Evolutionary conservation across 1,284 basidiomycete genomes (phyloP), one percentile per base, ranked within the genome.

Genomic region (Irpex sp.): DNA sequence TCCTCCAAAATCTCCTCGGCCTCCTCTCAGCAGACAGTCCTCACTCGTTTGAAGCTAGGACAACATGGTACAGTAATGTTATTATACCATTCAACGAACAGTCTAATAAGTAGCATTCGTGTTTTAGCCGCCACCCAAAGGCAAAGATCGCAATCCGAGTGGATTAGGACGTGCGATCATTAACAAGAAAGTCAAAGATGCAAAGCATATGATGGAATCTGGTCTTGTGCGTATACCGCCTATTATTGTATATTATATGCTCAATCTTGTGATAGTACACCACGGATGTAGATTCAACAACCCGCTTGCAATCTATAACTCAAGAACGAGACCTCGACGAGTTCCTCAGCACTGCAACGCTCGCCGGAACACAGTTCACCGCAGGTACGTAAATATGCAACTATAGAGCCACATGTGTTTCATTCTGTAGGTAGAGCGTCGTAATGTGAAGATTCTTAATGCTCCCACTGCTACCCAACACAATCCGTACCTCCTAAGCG

Each of bases 301-400:
- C 86, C 63, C 89, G 88, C 49, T 83, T 99, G 36, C 88, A 90
- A 69, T 98, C 96, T 1, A 89, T 99, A 47, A 99, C 97, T 0
- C 97, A 99, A 76, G 95, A 99, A 78, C 83, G 89, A 63, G 95
- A 98, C 78, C 81, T 99, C 33, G 97, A 98, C 69, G 95, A 97
- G 75, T 99, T 99, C 75, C 78, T 99, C 64, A 97, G 89, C 73
- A 98, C 95, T 17, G 97, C 97, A 3, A 92, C 94, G 67, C 80
- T 99, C 58, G 97, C 97, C 19, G 97, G 93, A 60, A 91, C 90
- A 13, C 94, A 99, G 71, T 99, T 99, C 72, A 95, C 95, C n/a
- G 97, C 95, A 43, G 95, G 95, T 95, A 66, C 58, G 85, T 73
- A 35, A 13, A 31, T 36, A 13, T n/a, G 7, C 13, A 5, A 55